A percentile compares a stretch with the other conserved stretches of the same genome.
phyloP scores from a whole-genome alignment of 768 basidiomycete genomes.

The Trametes elegans region DNA sequence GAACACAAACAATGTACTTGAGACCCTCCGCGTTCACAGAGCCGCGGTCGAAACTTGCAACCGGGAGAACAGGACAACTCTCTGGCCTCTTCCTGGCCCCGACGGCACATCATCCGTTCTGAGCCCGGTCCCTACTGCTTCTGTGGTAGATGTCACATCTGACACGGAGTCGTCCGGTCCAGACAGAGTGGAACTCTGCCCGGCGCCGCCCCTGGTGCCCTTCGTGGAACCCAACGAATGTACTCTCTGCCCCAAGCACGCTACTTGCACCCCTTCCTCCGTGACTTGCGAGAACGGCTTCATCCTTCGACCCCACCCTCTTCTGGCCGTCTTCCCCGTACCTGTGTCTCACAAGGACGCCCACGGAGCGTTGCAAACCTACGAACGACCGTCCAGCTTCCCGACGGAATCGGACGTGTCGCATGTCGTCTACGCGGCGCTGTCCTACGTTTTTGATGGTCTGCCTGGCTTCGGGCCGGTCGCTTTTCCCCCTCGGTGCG shows the following conservation, averaged over 20 bases:
- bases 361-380: constrained; percentile 3
- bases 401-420: constrained; percentile 6
- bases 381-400: neutral
- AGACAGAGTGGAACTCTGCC: constrained; percentile 39
- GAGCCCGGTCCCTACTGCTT: constrained; percentile 14
- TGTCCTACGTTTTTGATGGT: constrained; percentile 49
- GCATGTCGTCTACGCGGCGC: constrained; percentile 19
- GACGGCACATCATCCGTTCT: constrained; percentile 16
- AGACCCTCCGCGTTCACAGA: constrained; percentile 43
- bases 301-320: constrained; percentile 55
- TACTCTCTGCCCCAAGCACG: constrained; percentile 59
- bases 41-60: constrained; percentile 56
- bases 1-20: constrained; percentile 56
- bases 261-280: constrained; percentile 59
- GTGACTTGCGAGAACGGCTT: constrained; percentile 68
- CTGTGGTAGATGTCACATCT: neutral
- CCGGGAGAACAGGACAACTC: constrained; percentile 48
- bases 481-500: constrained; percentile 71
- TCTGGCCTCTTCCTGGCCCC: constrained; percentile 33
- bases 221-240: constrained; percentile 61
- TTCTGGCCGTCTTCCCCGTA: constrained; percentile 38
- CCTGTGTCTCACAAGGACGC: constrained; percentile 39
- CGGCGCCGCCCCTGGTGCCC: constrained; percentile 52
- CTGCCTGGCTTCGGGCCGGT: constrained; percentile 76
- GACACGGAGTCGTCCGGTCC: constrained; percentile 15